Base-by-base conservation (phyloP, 2,329 filamentous ascomycete species). In the Xylariaceae sp. region DNA sequence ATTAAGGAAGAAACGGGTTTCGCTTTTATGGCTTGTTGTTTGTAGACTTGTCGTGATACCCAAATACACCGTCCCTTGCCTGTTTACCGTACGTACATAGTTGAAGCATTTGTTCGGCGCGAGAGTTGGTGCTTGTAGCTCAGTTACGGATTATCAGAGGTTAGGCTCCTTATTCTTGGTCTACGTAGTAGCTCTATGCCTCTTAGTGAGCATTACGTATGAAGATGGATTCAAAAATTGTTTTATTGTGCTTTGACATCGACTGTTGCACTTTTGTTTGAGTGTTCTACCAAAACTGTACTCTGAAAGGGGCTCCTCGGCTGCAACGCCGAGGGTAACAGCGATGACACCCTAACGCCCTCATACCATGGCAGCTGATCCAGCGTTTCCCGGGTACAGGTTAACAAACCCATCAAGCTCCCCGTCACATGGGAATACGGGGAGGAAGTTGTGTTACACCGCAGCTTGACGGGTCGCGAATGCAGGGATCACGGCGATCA, bases 41-140 rank as follows among this genome's bases (percentile, higher is more conserved):
- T 53, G 23, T 64, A 64, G 62, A 63, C 51, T 62, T 55, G 57
- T 61, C 58, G 47, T 49, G 53, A 55, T 55, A 55, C 53, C 53
- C 53, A 52, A 30, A 52, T 52, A 52, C 50, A 52, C 50, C 50
- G n/a, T 52, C 34, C 35, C 50, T 35, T 35, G 30, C 6, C 49
- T 35, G n/a, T 35, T 51, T 13, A n/a, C 10, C 15, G 30, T 35
- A 13, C 49, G 35, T 17, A 13, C 4, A 3, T 9, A 3, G 37
- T 42, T 42, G 8, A 18, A 18, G 17, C 37, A 9, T 13, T 42
- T 42, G 37, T 42, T 30, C 23, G 23, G 23, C 23, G 23, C 23
- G 23, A 30, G 23, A 30, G 23, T 30, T 30, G 23, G 4, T 30
- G 23, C 23, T 30, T 30, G 23, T 30, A 30, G 23, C 23, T 30